A percentile compares a stretch with the other conserved stretches of the same genome.
Conservation (phyloP, 495 filamentous ascomycete genomes). For the Tuber aestivum region DNA sequence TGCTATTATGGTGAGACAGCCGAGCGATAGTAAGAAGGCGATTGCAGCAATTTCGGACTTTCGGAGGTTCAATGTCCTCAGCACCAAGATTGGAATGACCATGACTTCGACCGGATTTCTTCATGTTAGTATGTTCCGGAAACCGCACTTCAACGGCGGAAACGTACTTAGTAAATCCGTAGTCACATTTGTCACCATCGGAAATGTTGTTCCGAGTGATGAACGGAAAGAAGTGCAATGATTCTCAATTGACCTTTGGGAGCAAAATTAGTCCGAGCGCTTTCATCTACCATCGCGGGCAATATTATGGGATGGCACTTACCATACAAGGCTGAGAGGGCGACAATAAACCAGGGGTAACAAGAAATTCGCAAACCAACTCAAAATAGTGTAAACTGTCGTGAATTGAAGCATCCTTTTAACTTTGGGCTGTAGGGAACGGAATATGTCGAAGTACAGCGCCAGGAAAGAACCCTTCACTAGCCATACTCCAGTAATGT, state of each 20-base stretch:
- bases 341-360: constrained; percentile 27
- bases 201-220: constrained; percentile 22
- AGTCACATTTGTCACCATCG: constrained; percentile 32
- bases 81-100: constrained; percentile 26
- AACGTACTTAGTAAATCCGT: constrained; percentile 30
- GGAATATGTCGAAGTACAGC: constrained; percentile 31
- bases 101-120: constrained; percentile 14
- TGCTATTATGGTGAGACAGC: constrained; percentile 23
- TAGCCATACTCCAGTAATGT: constrained; percentile 28
- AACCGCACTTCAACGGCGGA: neutral
- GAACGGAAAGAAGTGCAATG: constrained; percentile 30
- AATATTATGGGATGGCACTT: neutral
- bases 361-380: constrained; percentile 23
- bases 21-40: constrained; percentile 24
- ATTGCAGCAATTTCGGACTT: constrained; percentile 26
- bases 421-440: constrained; percentile 12
- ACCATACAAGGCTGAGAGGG: constrained; percentile 27
- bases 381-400: constrained; percentile 15
- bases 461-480: constrained; percentile 29
- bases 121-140: neutral
- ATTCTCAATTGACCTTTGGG: constrained; percentile 21
- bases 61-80: constrained; percentile 19
- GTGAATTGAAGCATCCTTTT: constrained; percentile 17
- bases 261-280: neutral
- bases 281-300: neutral